Conservation (phyloP, 257 asterid species). For the Solanum sitiens region DNA sequence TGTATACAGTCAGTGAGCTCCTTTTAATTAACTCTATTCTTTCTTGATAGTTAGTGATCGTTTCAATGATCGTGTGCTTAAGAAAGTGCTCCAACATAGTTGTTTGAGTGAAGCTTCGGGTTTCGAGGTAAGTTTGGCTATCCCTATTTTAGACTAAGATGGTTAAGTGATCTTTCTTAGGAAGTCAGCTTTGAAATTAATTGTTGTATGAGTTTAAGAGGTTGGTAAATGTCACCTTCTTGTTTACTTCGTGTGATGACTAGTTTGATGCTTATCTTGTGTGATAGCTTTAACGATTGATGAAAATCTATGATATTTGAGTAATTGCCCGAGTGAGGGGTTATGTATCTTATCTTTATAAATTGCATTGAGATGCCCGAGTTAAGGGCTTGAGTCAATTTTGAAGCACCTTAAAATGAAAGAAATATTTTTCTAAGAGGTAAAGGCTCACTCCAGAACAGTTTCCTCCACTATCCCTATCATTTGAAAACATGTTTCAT, state of each 20-base stretch:
- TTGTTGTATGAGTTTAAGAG: not conserved
- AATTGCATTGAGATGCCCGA: not conserved
- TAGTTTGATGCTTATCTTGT: not conserved
- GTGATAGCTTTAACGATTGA: not conserved
- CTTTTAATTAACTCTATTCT: not conserved
- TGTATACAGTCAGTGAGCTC: not conserved
- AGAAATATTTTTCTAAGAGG: no score
- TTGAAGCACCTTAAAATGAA: not conserved
- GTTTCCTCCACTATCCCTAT: no score
- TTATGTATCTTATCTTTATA: no score
- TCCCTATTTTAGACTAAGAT: not conserved
- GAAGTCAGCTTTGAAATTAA: not conserved
- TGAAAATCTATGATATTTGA: not conserved
- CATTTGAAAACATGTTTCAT: no score
- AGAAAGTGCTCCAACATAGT: not conserved
- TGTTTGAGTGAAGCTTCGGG: not conserved
- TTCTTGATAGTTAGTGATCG: not conserved
- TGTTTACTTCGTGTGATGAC: not conserved
- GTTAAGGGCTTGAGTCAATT: not conserved
- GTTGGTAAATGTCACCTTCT: not conserved
- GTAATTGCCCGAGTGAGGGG: not conserved
- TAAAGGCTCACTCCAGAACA: no score
- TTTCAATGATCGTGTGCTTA: no score
- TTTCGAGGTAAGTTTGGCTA: not conserved
- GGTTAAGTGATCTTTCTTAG: not conserved